Percentiles rank a stretch among this genome's conserved stretches.
These are phyloP conservation scores for Porphyra umbilicalis DNA, from an alignment of 31 red algal genomes.

Conservation along the genomic window DNA sequence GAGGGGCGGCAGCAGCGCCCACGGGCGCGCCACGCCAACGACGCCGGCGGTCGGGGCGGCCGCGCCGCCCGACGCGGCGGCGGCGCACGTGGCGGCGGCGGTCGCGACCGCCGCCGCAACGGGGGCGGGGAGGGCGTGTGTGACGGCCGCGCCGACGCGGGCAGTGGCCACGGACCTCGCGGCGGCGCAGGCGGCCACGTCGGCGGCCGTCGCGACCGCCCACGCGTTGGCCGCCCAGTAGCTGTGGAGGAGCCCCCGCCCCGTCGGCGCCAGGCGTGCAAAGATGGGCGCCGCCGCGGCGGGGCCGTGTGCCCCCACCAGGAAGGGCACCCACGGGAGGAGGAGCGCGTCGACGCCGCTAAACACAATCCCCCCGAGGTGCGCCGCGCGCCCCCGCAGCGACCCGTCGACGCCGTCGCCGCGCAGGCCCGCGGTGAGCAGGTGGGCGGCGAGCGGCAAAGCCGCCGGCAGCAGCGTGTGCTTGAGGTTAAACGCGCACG, in stretches of 20 bases:
- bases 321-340: slow-evolving; percentile 10
- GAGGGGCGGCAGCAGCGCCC: slow-evolving; percentile 33
- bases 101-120: not conserved
- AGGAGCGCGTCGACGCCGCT: slow-evolving; percentile 9
- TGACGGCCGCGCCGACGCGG: not conserved
- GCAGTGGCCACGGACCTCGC: not conserved
- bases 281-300: not conserved
- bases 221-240: slow-evolving; percentile 95
- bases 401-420: not conserved
- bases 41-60: slow-evolving; percentile 26
- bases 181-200: slow-evolving; percentile 10
- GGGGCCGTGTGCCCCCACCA: slow-evolving; percentile 6
- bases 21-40: slow-evolving; percentile 47
- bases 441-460: slow-evolving; percentile 27
- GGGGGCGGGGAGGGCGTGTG: no score
- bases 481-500: slow-evolving; percentile 45
- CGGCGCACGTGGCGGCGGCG: no score
- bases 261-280: slow-evolving; percentile 66
- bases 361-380: slow-evolving; percentile 4
- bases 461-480: slow-evolving; percentile 59
- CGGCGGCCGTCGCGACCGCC: slow-evolving; percentile 43
- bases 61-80: not conserved
- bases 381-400: not conserved
- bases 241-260: slow-evolving; percentile 76
- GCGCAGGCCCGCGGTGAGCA: slow-evolving; percentile 1